A percentile compares a stretch with the other conserved stretches of the same genome.
phyloP scores from a whole-genome alignment of 1,284 basidiomycete genomes.

The Ceratobasidium sp. region DNA sequence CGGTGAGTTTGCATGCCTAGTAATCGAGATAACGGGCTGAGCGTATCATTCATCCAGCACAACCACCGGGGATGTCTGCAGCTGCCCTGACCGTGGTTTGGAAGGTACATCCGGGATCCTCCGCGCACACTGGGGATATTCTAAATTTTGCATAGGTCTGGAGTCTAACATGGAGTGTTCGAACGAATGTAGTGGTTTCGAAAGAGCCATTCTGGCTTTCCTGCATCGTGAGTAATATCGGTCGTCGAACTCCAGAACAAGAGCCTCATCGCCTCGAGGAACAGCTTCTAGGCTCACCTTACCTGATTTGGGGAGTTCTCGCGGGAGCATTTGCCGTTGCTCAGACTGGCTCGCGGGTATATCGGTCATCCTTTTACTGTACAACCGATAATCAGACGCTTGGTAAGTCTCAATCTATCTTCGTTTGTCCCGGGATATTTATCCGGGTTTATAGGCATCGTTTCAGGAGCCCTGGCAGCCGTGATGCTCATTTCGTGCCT shows the following conservation, averaged over 20 bases:
- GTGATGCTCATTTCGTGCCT: slow-evolving; percentile 9
- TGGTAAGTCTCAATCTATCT: background rate
- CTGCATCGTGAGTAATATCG: background rate
- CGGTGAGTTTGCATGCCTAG: background rate
- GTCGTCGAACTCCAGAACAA: background rate
- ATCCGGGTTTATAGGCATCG: background rate
- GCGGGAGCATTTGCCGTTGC: background rate
- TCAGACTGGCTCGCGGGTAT: background rate
- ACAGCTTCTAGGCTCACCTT: slow-evolving; percentile 21
- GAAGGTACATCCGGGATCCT: slow-evolving; percentile 2
- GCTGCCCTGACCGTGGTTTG: slow-evolving; percentile 14
- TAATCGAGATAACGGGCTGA: background rate
- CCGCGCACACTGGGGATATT: no score
- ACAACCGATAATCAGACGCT: slow-evolving; percentile 19
- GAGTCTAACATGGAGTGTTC: slow-evolving; percentile 20
- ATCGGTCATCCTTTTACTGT: slow-evolving; percentile 24
- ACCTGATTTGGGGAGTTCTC: slow-evolving; percentile 7
- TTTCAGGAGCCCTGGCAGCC: background rate
- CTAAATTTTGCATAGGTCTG: slow-evolving; percentile 6
- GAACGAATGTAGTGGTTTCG: background rate
- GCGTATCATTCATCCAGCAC: background rate
- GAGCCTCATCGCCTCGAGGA: background rate
- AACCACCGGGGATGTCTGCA: slow-evolving; percentile 1
- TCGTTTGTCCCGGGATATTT: background rate
- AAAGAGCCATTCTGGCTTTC: slow-evolving; percentile 14